Evolutionary conservation across 306 rosid species (phyloP), one percentile per base, ranked within the genome.

Genomic region (Vicia faba): DNA sequence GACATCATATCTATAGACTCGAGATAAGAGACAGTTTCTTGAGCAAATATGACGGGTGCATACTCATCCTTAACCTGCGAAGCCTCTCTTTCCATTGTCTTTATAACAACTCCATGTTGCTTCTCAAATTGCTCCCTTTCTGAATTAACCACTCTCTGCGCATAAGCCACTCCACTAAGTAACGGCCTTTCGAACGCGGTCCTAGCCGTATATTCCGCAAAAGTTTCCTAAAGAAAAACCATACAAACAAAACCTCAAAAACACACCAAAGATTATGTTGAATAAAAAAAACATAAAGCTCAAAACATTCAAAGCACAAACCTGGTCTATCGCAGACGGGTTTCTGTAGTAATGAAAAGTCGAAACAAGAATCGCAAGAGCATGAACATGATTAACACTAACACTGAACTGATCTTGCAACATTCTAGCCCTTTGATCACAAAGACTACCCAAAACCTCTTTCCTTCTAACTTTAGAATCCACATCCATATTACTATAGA

Each of bases 261-360:
- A 51, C 59, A 55, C 11, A 13, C 0, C 38, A 25, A 12, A 26
- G 38, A 26, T 25, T 12, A 4, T 25, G 38, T 9, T 12, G 4
- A 25, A 3, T 20, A 19, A 64, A 5, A 31, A 68, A 19, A 3
- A 23, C 12, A 33, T 20, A 57, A 62, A 40, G 19, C 12, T 20
- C 11, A 13, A 62, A 26, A n/a, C 18, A 26, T 62, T 72, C 20
- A 77, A 77, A 68, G 75, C 60, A 78, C 85, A 77, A 68, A 95
- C 99, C 99, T 90, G 96, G 70, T 95, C 97, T 79, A 95, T 90
- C 35, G 99, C 99, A 36, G 99, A 95, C 55, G 96, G 95, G 80
- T 26, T 74, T 83, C 80, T 85, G 85, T 79, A 91, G 70, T 90
- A 95, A 75, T 91, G 95, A 81, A 88, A 95, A 72, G 97, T 95